Percentiles rank a stretch among this genome's conserved stretches.
These are phyloP conservation scores for Phaffomyces antillensis DNA, from an alignment of 805 yeast genomes.

Conservation along the genomic window DNA sequence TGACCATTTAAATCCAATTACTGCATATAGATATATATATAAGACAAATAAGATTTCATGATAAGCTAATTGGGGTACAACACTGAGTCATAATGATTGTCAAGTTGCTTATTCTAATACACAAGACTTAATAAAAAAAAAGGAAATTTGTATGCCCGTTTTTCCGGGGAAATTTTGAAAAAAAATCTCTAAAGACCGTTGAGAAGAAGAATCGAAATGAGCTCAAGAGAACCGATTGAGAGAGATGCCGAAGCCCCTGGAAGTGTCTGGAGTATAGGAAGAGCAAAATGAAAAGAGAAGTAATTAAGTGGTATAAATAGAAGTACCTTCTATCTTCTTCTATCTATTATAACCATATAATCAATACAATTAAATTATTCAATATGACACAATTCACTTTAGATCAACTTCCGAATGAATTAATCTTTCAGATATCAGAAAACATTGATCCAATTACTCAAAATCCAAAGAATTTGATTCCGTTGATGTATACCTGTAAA, in stretches of 20 bases:
- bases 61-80: no score
- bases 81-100: no score
- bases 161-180: background rate
- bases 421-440: conserved; percentile 1
- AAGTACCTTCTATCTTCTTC: no score
- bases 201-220: background rate
- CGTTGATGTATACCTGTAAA: conserved; percentile 9
- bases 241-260: background rate
- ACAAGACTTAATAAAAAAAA: no score
- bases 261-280: background rate
- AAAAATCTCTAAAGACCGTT: background rate
- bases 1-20: conserved; percentile 21
- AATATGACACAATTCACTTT: background rate
- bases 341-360: background rate
- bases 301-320: no score
- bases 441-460: conserved; percentile 1
- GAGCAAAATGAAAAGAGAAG: background rate
- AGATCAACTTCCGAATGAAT: conserved; percentile 4
- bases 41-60: background rate
- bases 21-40: no score
- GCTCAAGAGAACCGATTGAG: background rate
- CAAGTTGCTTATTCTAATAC: no score
- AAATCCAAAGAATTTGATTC: conserved; percentile 3
- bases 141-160: background rate
- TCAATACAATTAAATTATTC: background rate